A percentile compares a stretch with the other conserved stretches of the same genome.
These are phyloP conservation scores for Fusarium robinianum DNA, from an alignment of 2,329 filamentous ascomycete genomes.

Conservation along the genomic window DNA sequence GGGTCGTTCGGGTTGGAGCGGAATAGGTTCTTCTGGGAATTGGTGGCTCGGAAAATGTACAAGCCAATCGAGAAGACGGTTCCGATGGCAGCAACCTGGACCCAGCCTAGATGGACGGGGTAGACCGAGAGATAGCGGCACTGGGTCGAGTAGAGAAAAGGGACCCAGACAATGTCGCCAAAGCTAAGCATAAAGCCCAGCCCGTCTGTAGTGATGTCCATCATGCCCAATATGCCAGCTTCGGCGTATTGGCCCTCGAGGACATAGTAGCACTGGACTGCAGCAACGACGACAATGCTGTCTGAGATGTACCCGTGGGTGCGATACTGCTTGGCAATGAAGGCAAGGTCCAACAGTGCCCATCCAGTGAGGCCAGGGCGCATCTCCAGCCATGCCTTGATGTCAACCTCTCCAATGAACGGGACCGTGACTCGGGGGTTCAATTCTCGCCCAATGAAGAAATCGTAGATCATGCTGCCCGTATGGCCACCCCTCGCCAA, in stretches of 20 bases:
- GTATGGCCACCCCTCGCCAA: slow-evolving; percentile 78
- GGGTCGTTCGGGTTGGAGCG: slow-evolving; percentile 81
- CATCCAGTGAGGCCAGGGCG: slow-evolving; percentile 86
- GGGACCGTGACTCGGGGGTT: slow-evolving; percentile 82
- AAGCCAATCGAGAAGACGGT: slow-evolving; percentile 71
- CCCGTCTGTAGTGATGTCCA: slow-evolving; percentile 88
- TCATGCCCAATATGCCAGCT: slow-evolving; percentile 81
- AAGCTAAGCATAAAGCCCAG: slow-evolving; percentile 93
- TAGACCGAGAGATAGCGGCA: slow-evolving; percentile 80
- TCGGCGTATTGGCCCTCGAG: slow-evolving; percentile 86
- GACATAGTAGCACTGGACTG: slow-evolving; percentile 78
- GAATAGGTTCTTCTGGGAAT: slow-evolving; percentile 93
- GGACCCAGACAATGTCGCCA: slow-evolving; percentile 88
- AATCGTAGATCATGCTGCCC: slow-evolving; percentile 87
- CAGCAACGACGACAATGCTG: slow-evolving; percentile 76
- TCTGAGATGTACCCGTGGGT: slow-evolving; percentile 80
- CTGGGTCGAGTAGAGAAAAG: slow-evolving; percentile 83
- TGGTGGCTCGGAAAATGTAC: slow-evolving; percentile 84
- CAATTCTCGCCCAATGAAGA: slow-evolving; percentile 93
- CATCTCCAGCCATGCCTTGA: slow-evolving; percentile 86
- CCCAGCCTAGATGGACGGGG: slow-evolving; percentile 71
- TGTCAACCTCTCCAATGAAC: slow-evolving; percentile 79
- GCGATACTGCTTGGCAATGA: slow-evolving; percentile 83
- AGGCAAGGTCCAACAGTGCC: slow-evolving; percentile 80
- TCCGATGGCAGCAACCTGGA: slow-evolving; percentile 65